phyloP scores from a whole-genome alignment of 768 basidiomycete genomes.

The Dacryopinax primogenitus region DNA sequence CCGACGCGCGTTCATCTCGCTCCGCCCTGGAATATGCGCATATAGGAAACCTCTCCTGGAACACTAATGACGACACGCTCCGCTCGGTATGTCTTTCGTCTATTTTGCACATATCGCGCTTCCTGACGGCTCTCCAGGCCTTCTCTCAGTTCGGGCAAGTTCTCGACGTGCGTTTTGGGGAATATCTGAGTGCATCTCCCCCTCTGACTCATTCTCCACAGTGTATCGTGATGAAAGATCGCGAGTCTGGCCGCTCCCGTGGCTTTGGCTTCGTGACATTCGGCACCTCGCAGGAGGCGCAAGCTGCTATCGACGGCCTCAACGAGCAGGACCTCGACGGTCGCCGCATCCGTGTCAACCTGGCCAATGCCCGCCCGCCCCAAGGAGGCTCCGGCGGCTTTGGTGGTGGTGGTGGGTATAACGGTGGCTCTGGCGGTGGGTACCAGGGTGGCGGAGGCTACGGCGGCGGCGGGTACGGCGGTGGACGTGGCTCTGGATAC shows the following conservation, averaged over 20 bases:
- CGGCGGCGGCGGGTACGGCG: slow-evolving; percentile 13
- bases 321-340: slow-evolving; percentile 93
- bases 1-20: not conserved
- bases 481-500: slow-evolving; percentile 22
- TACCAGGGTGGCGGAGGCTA: slow-evolving; percentile 17
- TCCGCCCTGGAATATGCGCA: slow-evolving; percentile 29
- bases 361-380: slow-evolving; percentile 31
- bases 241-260: slow-evolving; percentile 91
- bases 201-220: slow-evolving; percentile 25
- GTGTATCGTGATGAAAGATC: slow-evolving; percentile 98
- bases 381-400: slow-evolving; percentile 21
- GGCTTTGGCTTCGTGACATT: slow-evolving; percentile 95
- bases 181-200: too few relatives aligned
- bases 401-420: slow-evolving; percentile 14
- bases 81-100: slow-evolving; percentile 65
- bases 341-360: slow-evolving; percentile 76
- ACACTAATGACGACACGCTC: slow-evolving; percentile 85
- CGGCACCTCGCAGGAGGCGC: slow-evolving; percentile 48
- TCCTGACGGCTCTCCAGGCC: slow-evolving; percentile 40
- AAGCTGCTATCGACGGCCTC: slow-evolving; percentile 57
- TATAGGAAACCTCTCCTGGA: slow-evolving; percentile 88
- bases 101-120: slow-evolving; percentile 22
- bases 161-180: slow-evolving; percentile 84
- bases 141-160: slow-evolving; percentile 73
- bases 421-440: slow-evolving; percentile 22